Evolutionary conservation across 306 rosid genomes (phyloP).

Genomic region (Clitoria ternatea): DNA sequence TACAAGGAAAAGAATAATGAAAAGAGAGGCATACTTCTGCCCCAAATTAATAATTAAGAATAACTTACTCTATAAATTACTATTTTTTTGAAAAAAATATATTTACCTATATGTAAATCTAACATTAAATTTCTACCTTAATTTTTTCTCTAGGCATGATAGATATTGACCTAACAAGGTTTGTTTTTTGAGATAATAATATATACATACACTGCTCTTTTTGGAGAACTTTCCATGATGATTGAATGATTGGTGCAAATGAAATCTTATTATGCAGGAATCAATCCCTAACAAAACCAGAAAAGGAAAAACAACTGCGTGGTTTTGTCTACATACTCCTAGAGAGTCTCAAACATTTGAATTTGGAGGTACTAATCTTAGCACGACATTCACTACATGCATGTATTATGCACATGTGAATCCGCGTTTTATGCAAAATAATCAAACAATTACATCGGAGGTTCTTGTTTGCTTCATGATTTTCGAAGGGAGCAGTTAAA

Average conservation of each 20-base stretch:
- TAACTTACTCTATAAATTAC: neutral
- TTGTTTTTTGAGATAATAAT: neutral
- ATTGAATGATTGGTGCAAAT: conserved; percentile 34
- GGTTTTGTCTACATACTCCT: conserved; percentile 43
- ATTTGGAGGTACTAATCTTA: conserved; percentile 32
- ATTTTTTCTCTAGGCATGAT: neutral
- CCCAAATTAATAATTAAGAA: neutral
- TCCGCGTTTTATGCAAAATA: conserved; percentile 67
- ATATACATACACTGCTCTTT: neutral
- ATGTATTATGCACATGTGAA: conserved; percentile 70
- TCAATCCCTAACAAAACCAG: conserved; percentile 30
- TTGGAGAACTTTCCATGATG: conserved; percentile 6
- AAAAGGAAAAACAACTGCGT: conserved; percentile 44
- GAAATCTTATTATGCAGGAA: conserved; percentile 21
- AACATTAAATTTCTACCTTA: too few relatives aligned
- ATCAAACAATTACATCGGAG: conserved; percentile 42
- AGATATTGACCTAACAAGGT: conserved; percentile 28
- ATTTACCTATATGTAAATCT: too few relatives aligned
- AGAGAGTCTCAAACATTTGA: conserved; percentile 50
- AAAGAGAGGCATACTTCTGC: neutral
- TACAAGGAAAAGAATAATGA: neutral
- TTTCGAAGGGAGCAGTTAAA: conserved; percentile 93
- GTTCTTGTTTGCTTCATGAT: conserved; percentile 73
- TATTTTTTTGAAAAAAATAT: too few relatives aligned
- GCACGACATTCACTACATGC: too few relatives aligned